These are phyloP conservation scores for Dysphania ambrosioides DNA, from an alignment of 148 eudicot species.

Conservation along the genomic window DNA sequence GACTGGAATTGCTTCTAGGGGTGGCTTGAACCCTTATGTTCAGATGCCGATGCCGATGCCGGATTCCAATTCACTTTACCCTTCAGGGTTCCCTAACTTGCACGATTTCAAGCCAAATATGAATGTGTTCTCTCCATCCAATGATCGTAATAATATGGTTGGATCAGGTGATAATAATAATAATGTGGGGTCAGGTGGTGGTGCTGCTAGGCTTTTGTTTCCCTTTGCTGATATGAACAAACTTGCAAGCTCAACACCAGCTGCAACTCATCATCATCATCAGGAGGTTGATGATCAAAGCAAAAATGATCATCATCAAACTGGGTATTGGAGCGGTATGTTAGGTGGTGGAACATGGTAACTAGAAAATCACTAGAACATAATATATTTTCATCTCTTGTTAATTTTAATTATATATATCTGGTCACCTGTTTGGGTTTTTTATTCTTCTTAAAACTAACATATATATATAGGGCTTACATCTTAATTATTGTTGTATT, in stretches of 20 bases:
- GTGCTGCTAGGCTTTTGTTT: conserved; percentile 44
- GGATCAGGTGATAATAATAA: conserved; percentile 27
- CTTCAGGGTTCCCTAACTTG: conserved; percentile 44
- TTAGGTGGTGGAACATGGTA: conserved; percentile 55
- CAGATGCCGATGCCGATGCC: conserved; percentile 27
- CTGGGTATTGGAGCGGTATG: conserved; percentile 51
- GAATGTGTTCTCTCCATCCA: conserved; percentile 27
- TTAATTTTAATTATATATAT: conserved; percentile 10
- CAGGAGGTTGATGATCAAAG: conserved; percentile 40
- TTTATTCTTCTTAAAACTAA: conserved; percentile 18
- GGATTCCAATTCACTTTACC: conserved; percentile 36
- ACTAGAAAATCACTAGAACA: not conserved
- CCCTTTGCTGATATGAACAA: conserved; percentile 55
- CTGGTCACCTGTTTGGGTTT: conserved; percentile 14
- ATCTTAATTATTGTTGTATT: conserved; percentile 24
- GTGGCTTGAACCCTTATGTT: conserved; percentile 39
- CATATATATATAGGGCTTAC: conserved; percentile 23
- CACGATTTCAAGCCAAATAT: conserved; percentile 63
- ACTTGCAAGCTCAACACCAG: conserved; percentile 26
- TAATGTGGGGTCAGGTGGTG: conserved; percentile 9
- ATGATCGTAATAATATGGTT: conserved; percentile 17
- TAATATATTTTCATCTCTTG: not conserved
- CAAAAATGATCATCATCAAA: conserved; percentile 36
- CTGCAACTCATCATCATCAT: conserved; percentile 24
- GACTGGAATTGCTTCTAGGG: conserved; percentile 45